phyloP scores from a whole-genome alignment of 192 early-diverging fungal genomes.

The Spinellus fusiger region DNA sequence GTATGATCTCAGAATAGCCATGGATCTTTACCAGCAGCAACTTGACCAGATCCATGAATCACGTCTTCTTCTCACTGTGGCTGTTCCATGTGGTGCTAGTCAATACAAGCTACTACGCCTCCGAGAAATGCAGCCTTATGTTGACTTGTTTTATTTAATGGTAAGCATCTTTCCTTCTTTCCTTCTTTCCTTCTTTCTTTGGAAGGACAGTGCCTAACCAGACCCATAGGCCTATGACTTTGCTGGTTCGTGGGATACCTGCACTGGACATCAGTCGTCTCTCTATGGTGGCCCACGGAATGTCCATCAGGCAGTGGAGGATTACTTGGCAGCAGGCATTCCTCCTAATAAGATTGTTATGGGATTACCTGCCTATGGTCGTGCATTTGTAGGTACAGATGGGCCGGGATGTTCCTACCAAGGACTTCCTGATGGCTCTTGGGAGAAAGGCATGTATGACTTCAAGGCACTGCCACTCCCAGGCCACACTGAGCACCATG shows the following conservation, averaged over 20 bases:
- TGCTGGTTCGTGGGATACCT: slow-evolving; percentile 56
- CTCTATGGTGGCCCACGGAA: slow-evolving; percentile 60
- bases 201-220: no score
- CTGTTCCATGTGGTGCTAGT: slow-evolving; percentile 58
- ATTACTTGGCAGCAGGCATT: slow-evolving; percentile 72
- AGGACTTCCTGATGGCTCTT: slow-evolving; percentile 74
- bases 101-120: slow-evolving; percentile 61
- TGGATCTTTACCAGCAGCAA: slow-evolving; percentile 52
- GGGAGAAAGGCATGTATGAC: slow-evolving; percentile 91
- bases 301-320: slow-evolving; percentile 64
- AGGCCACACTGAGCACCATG: slow-evolving; percentile 68
- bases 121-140: slow-evolving; percentile 53
- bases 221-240: slow-evolving; percentile 78
- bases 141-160: slow-evolving; percentile 91
- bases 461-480: slow-evolving; percentile 74
- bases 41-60: slow-evolving; percentile 19
- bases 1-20: slow-evolving; percentile 56
- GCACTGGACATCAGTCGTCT: slow-evolving; percentile 84
- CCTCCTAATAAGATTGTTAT: slow-evolving; percentile 82
- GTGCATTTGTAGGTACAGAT: slow-evolving; percentile 82
- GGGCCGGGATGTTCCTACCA: slow-evolving; percentile 55
- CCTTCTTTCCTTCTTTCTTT: no score
- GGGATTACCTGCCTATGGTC: slow-evolving; percentile 88
- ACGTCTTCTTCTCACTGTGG: slow-evolving; percentile 60
- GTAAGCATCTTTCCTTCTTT: background rate